Percentiles rank a stretch among this genome's conserved stretches.
These are phyloP conservation scores for Botrytis medusae DNA, from an alignment of 2,329 filamentous ascomycete species.

Conservation along the genomic window DNA sequence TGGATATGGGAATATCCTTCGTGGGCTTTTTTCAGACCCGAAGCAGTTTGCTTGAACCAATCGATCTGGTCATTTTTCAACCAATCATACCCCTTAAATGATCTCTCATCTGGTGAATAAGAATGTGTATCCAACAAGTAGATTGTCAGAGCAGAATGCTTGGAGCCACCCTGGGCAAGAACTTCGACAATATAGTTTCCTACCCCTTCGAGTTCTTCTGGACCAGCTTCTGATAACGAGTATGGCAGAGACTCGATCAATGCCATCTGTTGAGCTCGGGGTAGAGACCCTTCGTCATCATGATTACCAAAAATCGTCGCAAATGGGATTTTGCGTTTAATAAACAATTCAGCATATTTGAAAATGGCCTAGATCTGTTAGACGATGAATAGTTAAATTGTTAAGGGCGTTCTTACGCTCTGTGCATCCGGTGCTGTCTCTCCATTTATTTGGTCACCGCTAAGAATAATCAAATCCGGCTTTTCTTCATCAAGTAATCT, in stretches of 20 bases:
- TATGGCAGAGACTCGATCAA: conserved; percentile 85
- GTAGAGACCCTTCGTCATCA: conserved; percentile 80
- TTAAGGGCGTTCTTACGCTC: conserved; percentile 55
- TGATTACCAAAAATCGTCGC: conserved; percentile 96
- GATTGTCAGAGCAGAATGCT: conserved; percentile 89
- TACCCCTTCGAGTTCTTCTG: conserved; percentile 80
- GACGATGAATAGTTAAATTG: neutral
- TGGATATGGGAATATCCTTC: conserved; percentile 86
- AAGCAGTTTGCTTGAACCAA: conserved; percentile 84
- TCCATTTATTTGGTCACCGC: conserved; percentile 93
- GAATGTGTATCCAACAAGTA: conserved; percentile 93
- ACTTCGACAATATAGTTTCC: conserved; percentile 96
- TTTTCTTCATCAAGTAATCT: conserved; percentile 87
- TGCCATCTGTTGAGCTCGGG: conserved; percentile 76
- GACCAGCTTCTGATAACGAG: conserved; percentile 81
- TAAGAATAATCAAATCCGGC: conserved; percentile 87
- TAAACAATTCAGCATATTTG: conserved; percentile 84
- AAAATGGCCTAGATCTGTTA: conserved; percentile 68
- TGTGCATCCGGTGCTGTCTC: conserved; percentile 89
- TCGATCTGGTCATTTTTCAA: conserved; percentile 90
- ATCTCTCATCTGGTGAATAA: conserved; percentile 84
- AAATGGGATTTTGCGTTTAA: conserved; percentile 86
- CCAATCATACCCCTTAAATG: conserved; percentile 96
- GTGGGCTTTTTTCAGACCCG: conserved; percentile 73
- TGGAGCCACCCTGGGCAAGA: conserved; percentile 72